Evolutionary conservation across 2,329 filamentous ascomycete genomes (phyloP).

Genomic region (Stachybotrys elegans): DNA sequence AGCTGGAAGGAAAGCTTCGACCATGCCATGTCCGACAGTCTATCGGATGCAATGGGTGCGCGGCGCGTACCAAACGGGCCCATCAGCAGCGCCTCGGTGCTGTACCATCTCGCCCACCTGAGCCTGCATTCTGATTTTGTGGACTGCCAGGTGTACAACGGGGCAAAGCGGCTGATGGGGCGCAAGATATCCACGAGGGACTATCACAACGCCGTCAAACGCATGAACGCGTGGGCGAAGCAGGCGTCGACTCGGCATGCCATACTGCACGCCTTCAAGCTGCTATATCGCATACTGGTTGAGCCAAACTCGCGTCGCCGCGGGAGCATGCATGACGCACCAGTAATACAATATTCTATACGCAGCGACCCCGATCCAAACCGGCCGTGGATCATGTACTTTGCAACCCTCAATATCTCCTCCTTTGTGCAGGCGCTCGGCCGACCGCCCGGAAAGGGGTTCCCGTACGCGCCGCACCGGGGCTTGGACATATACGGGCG

Average conservation of each 20-base stretch:
- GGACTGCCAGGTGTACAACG: conserved; percentile 84
- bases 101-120: conserved; percentile 86
- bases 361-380: conserved; percentile 78
- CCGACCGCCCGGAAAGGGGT: conserved; percentile 40
- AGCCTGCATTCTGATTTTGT: conserved; percentile 84
- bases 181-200: conserved; percentile 73
- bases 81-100: conserved; percentile 72
- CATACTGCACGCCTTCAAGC: conserved; percentile 77
- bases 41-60: conserved; percentile 32
- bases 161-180: conserved; percentile 70
- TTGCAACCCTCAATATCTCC: conserved; percentile 81
- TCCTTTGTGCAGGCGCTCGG: conserved; percentile 78
- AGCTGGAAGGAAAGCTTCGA: conserved; percentile 86
- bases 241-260: conserved; percentile 73
- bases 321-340: conserved; percentile 23
- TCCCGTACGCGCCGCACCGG: conserved; percentile 43
- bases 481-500: conserved; percentile 26
- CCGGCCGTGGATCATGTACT: conserved; percentile 86
- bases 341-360: conserved; percentile 58
- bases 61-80: conserved; percentile 49
- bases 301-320: conserved; percentile 34
- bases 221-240: conserved; percentile 77
- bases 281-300: conserved; percentile 71
- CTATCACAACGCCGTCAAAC: conserved; percentile 64
- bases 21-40: conserved; percentile 47